Evolutionary conservation across 345 rosid genomes (phyloP).

Genomic region (Raphanus raphanistrum): DNA sequence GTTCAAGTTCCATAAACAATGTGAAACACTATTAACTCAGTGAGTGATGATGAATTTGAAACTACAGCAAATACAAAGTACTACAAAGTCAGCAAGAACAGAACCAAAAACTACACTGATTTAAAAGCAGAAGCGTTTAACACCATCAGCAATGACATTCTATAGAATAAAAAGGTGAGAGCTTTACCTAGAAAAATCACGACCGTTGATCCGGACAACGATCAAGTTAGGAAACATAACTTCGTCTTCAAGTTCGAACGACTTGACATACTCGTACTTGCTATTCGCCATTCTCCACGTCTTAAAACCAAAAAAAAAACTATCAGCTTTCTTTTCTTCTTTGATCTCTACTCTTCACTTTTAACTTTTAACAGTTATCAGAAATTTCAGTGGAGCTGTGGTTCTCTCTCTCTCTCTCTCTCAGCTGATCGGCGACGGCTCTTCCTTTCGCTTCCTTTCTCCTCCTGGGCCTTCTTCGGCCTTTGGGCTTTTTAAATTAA

Average conservation of each 20-base stretch:
- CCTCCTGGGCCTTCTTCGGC: background rate
- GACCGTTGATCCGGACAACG: slow-evolving; percentile 58
- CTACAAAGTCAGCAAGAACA: background rate
- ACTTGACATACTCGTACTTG: slow-evolving; percentile 87
- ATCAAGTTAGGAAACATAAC: slow-evolving; percentile 66
- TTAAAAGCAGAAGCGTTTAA: no score
- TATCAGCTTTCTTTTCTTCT: background rate
- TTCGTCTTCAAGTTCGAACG: slow-evolving; percentile 70
- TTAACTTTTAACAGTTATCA: background rate
- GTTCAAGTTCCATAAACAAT: background rate
- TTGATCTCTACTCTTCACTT: background rate
- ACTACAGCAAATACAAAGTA: background rate
- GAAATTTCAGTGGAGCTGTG: background rate
- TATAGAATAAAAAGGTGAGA: background rate
- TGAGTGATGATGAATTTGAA: background rate
- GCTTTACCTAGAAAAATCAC: slow-evolving; percentile 56
- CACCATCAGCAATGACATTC: slow-evolving; percentile 4
- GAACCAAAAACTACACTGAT: background rate
- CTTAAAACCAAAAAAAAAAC: background rate
- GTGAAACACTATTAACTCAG: background rate
- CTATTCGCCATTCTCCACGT: slow-evolving; percentile 69
- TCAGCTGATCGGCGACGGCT: background rate
- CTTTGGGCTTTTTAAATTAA: background rate
- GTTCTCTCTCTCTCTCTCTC: background rate
- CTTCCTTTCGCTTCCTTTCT: background rate